These are phyloP conservation scores for Trichoderma asperellum DNA, from an alignment of 2,329 filamentous ascomycete species.

Conservation along the genomic window DNA sequence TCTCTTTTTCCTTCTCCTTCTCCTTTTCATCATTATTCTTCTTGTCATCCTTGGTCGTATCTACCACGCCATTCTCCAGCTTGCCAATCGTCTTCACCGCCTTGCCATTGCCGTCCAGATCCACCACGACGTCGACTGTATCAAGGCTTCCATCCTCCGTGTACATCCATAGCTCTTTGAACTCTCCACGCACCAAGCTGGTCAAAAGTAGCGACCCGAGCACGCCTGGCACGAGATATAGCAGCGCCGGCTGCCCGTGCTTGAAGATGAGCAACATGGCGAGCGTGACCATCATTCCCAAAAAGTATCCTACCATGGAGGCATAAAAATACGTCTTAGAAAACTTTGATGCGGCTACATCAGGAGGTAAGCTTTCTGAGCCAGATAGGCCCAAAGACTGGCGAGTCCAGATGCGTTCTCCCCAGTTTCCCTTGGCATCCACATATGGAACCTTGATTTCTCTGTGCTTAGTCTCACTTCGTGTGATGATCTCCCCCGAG, in stretches of 20 bases:
- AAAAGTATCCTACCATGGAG: conserved; percentile 73
- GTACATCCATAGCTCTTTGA: conserved; percentile 77
- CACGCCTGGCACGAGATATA: conserved; percentile 91
- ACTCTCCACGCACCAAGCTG: conserved; percentile 70
- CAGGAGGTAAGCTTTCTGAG: conserved; percentile 36
- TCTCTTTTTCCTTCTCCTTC: conserved; percentile 29
- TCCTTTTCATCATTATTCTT: conserved; percentile 34
- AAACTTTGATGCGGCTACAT: conserved; percentile 58
- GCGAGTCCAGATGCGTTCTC: conserved; percentile 77
- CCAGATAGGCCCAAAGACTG: conserved; percentile 36
- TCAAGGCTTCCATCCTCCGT: conserved; percentile 71
- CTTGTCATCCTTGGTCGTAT: conserved; percentile 41
- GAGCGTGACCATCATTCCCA: conserved; percentile 78
- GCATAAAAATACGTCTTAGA: conserved; percentile 85
- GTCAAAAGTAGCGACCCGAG: conserved; percentile 75
- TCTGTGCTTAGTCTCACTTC: conserved; percentile 47
- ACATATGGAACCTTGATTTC: conserved; percentile 57
- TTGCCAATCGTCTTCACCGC: conserved; percentile 48
- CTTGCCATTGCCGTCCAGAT: conserved; percentile 55
- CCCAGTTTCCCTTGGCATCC: conserved; percentile 74
- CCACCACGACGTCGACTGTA: conserved; percentile 58
- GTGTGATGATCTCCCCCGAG: conserved; percentile 43
- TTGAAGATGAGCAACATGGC: conserved; percentile 75
- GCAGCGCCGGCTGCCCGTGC: conserved; percentile 84
- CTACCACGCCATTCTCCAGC: conserved; percentile 45